phyloP scores from a whole-genome alignment of 208 protist species.

The Leptomonas seymouri region DNA sequence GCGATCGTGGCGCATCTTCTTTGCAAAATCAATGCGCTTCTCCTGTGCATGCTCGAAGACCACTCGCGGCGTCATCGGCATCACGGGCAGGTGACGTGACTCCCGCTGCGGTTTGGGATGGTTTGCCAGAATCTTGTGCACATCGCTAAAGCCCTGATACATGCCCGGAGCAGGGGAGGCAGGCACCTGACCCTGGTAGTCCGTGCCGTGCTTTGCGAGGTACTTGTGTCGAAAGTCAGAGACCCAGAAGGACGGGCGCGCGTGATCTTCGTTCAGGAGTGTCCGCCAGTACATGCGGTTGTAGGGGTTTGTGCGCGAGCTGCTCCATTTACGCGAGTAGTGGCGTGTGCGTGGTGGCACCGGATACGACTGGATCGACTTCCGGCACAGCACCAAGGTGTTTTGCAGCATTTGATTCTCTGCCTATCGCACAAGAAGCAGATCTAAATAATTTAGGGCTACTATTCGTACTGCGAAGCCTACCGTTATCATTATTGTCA shows the following conservation, averaged over 20 bases:
- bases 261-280: conserved; percentile 77
- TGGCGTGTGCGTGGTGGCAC: conserved; percentile 73
- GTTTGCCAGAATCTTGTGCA: conserved; percentile 85
- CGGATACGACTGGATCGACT: conserved; percentile 78
- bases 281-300: conserved; percentile 85
- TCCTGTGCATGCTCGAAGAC: conserved; percentile 89
- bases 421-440: neutral
- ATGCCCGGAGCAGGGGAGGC: conserved; percentile 81
- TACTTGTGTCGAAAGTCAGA: conserved; percentile 92
- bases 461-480: no score
- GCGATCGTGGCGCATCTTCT: conserved; percentile 80
- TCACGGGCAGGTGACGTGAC: conserved; percentile 87
- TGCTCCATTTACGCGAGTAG: conserved; percentile 76
- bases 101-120: conserved; percentile 91
- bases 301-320: conserved; percentile 85
- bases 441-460: neutral
- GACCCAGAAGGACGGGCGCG: conserved; percentile 90
- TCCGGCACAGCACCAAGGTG: conserved; percentile 49
- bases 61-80: conserved; percentile 91
- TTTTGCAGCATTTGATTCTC: conserved; percentile 44
- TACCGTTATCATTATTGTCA: no score
- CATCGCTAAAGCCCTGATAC: conserved; percentile 90
- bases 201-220: conserved; percentile 79
- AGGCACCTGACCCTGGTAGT: conserved; percentile 87
- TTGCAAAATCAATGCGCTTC: conserved; percentile 80